Base-by-base conservation (phyloP, 2,329 filamentous ascomycete species). In the Xylaria sp. region DNA sequence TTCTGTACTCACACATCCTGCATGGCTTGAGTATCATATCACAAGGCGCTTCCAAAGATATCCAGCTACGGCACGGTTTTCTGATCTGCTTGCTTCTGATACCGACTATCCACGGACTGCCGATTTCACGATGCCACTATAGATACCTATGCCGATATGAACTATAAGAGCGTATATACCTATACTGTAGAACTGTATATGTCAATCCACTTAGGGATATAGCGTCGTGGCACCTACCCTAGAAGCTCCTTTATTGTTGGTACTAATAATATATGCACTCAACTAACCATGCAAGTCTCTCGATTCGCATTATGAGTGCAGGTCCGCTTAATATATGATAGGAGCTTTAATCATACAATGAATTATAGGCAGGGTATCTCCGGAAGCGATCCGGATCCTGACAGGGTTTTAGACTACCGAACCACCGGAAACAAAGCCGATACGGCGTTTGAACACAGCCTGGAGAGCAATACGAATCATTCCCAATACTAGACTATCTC, bases 261-360 rank as follows among this genome's bases (percentile, higher is more conserved):
- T 7, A 29, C 22, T 20, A n/a, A 42, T 13, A 27, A 27, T 15
- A 31, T 7, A 27, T 27, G 47, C 31, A 31, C 47, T 6, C 15
- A 22, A 5, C 13, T 2, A 44, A 44, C 6, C 9, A 20, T 44
- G 42, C 42, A 44, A 20, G 17, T 10, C 7, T 7, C n/a, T 20
- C 22, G 42, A n/a, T 44, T 25, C 60, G 38, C n/a, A 59, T 47
- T 6, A 33, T 42, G 25, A 39, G 36, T 45, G 44, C 9, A 22
- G 25, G 45, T n/a, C 29, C 36, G 53, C 36, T 29, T 59, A 44
- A 64, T 20, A n/a, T 45, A 13, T 33, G n/a, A 39, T 61, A 47
- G 10, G 20, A 36, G 58, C 39, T 53, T 27, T n/a, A 22, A 25
- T 29, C n/a, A 25, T 31, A 45, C 33, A 27, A n/a, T 29, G 42